phyloP scores from a whole-genome alignment of 176 grass and related monocot species.

The Sorghum bicolor region Sorghum_bicolor_NCBIv3 NC_012876.2:1745001-1745500 shows the following conservation, averaged over 20 bases:
- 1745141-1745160: constrained; percentile 21
- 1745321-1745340: constrained; percentile 27
- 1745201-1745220: constrained; percentile 69
- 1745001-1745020: constrained; percentile 78
- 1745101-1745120: constrained; percentile 38
- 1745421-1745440: constrained; percentile 20
- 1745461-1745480: background rate
- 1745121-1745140: constrained; percentile 53
- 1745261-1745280: constrained; percentile 31
- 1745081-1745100: constrained; percentile 53
- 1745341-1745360: constrained; percentile 37
- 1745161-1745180: constrained; percentile 31
- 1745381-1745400: constrained; percentile 69
- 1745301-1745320: constrained; percentile 30
- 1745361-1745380: constrained; percentile 50
- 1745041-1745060: constrained; percentile 56
- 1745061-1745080: constrained; percentile 55
- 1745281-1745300: constrained; percentile 4
- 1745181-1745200: constrained; percentile 19
- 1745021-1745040: constrained; percentile 76
- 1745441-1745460: constrained; percentile 12
- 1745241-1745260: constrained; percentile 67
- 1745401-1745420: constrained; percentile 32
- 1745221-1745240: constrained; percentile 74
- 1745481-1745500: background rate